Base-by-base conservation (phyloP, 1,139 yeast genomes). In the Pneumocystis sp. region DNA sequence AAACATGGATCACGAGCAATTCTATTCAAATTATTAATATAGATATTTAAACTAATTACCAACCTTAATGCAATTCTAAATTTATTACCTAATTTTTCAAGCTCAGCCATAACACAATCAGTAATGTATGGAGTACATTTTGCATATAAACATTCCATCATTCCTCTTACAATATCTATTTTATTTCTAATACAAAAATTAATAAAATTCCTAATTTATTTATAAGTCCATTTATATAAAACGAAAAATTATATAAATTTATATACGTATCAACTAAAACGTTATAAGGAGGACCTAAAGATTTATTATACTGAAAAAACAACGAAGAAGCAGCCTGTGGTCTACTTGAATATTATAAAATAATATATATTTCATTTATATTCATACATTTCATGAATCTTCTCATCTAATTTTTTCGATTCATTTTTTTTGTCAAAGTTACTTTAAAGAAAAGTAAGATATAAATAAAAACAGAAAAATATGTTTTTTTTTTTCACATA, bases 71-170 rank as follows among this genome's bases (percentile, higher is more conserved):
- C 98, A 70, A 93, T 93, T 74, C 97, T 81, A 76, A 88, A 93
- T 74, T 86, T 89, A 37, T 96, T 96, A 0, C 98, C 98, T 67
- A 93, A 80, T 75, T 95, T 93, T 74, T 93, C 98, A 75, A 93
- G 80, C 78, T 93, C 98, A 0, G 98, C 98, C 87, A 93, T 84
- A 42, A 93, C 98, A 79, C 98, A 93, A 76, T 93, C 98, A 1
- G 98, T 93, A 62, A 93, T 85, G 63, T 91, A 83, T 5, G 98
- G 98, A 62, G 91, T 89, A 78, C 97, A 90, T 74, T 95, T 89
- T 64, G 98, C 98, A 75, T 86, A 86, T 59, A 93, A 78, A 67
- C 95, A 83, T 75, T 93, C 97, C 97, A 93, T 93, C 85, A 93
- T 86, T 8, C 97, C 98, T 72, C 91, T 82, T 21, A 90, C 93